phyloP scores from a whole-genome alignment of 2,329 filamentous ascomycete genomes.

The Herpotrichia juniperi region DNA sequence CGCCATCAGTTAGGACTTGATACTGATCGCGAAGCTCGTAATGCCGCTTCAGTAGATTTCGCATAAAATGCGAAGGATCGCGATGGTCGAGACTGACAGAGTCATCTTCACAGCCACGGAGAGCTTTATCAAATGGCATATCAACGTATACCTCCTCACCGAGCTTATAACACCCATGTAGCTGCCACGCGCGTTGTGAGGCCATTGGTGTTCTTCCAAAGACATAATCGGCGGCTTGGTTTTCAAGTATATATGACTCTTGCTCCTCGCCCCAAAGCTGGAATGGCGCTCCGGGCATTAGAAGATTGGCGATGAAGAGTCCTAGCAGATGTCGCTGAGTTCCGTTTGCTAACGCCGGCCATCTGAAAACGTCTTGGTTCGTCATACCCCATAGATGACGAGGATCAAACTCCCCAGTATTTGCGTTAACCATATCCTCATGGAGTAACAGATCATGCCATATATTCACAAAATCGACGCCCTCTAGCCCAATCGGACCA shows the following conservation, averaged over 20 bases:
- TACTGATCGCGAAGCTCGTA: constrained; percentile 64
- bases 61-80: constrained; percentile 66
- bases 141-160: constrained; percentile 63
- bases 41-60: constrained; percentile 67
- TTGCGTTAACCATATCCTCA: constrained; percentile 66
- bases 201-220: constrained; percentile 70
- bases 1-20: constrained; percentile 66
- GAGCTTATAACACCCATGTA: constrained; percentile 68
- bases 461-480: constrained; percentile 54
- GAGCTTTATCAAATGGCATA: constrained; percentile 62
- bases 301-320: constrained; percentile 63
- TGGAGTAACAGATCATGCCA: constrained; percentile 64
- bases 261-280: constrained; percentile 71
- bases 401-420: constrained; percentile 67
- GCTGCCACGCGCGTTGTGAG: constrained; percentile 66
- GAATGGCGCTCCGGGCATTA: constrained; percentile 66
- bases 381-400: constrained; percentile 69
- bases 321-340: constrained; percentile 63
- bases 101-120: constrained; percentile 63
- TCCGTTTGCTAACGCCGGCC: constrained; percentile 65
- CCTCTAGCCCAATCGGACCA: constrained; percentile 44
- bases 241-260: constrained; percentile 68
- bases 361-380: constrained; percentile 71
- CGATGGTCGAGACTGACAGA: constrained; percentile 65
- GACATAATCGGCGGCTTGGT: constrained; percentile 68